These are phyloP conservation scores for Schizochytrium sp. DNA, from an alignment of 108 stramenopile genomes.

Conservation along the genomic window DNA sequence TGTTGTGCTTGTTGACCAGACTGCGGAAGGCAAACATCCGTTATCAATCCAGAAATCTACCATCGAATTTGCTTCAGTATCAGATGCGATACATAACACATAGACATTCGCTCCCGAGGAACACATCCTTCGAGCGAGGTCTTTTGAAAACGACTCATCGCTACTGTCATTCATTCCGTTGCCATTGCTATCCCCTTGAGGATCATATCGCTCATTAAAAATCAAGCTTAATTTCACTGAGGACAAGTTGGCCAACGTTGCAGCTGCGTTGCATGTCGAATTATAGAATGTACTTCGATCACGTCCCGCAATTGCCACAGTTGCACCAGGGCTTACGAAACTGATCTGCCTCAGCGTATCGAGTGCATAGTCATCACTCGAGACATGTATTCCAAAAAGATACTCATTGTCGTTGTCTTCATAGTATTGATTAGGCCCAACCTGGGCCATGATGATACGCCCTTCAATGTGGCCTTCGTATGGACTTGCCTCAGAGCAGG, in stretches of 20 bases:
- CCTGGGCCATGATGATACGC: constrained; percentile 74
- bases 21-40: constrained; percentile 67
- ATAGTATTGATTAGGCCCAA: constrained; percentile 76
- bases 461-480: constrained; percentile 68
- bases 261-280: constrained; percentile 72
- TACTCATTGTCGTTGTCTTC: constrained; percentile 66
- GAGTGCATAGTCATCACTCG: constrained; percentile 71
- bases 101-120: constrained; percentile 32
- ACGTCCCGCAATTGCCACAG: constrained; percentile 69
- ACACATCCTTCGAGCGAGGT: constrained; percentile 71
- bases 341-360: constrained; percentile 66
- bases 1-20: constrained; percentile 74
- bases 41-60: constrained; percentile 67
- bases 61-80: constrained; percentile 67
- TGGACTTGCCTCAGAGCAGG: constrained; percentile 67
- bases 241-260: constrained; percentile 49
- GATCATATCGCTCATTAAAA: constrained; percentile 67
- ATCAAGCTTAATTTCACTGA: constrained; percentile 66
- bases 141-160: constrained; percentile 67
- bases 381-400: constrained; percentile 78
- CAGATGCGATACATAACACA: constrained; percentile 69
- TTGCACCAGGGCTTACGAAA: constrained; percentile 65
- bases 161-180: constrained; percentile 66
- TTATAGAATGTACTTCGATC: constrained; percentile 72
- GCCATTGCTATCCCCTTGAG: constrained; percentile 65